Evolutionary conservation across 2,329 filamentous ascomycete genomes (phyloP).

Genomic region (Penicillium digitatum): DNA sequence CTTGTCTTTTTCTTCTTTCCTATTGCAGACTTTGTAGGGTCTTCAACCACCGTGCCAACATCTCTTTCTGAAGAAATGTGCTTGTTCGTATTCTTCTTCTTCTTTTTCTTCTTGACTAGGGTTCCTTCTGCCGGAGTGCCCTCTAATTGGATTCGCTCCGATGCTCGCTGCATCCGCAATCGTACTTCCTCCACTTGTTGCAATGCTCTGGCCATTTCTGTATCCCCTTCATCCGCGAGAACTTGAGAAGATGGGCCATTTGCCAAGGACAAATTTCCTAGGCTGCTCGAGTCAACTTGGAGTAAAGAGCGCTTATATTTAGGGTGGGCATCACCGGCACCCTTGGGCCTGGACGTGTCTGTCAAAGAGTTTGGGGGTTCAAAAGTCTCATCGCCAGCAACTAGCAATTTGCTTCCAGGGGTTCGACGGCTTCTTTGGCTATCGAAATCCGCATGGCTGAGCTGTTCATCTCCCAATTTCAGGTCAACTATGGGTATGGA

Average conservation of each 20-base stretch:
- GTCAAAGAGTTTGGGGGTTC: slow-evolving; percentile 41
- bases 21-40: not conserved
- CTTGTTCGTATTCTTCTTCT: slow-evolving; percentile 18
- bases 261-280: slow-evolving; percentile 68
- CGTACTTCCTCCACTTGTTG: slow-evolving; percentile 81
- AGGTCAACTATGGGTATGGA: slow-evolving; percentile 94
- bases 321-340: slow-evolving; percentile 18
- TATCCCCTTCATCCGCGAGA: slow-evolving; percentile 65
- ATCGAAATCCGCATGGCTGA: slow-evolving; percentile 16
- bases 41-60: not conserved
- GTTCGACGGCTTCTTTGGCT: slow-evolving; percentile 32
- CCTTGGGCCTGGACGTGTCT: slow-evolving; percentile 40
- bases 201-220: slow-evolving; percentile 83
- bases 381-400: slow-evolving; percentile 71
- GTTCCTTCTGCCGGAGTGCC: slow-evolving; percentile 46
- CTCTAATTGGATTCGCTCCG: slow-evolving; percentile 49
- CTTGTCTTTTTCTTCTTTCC: slow-evolving; percentile 6
- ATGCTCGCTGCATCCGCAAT: slow-evolving; percentile 68
- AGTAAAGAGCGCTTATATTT: slow-evolving; percentile 64
- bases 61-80: not conserved
- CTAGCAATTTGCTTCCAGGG: slow-evolving; percentile 59
- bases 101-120: slow-evolving; percentile 56
- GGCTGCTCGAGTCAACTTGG: slow-evolving; percentile 79
- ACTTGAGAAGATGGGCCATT: slow-evolving; percentile 37
- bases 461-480: slow-evolving; percentile 59